Conservation (phyloP, 495 filamentous ascomycete species). For the Pseudoneurospora amorphoporcata region DNA sequence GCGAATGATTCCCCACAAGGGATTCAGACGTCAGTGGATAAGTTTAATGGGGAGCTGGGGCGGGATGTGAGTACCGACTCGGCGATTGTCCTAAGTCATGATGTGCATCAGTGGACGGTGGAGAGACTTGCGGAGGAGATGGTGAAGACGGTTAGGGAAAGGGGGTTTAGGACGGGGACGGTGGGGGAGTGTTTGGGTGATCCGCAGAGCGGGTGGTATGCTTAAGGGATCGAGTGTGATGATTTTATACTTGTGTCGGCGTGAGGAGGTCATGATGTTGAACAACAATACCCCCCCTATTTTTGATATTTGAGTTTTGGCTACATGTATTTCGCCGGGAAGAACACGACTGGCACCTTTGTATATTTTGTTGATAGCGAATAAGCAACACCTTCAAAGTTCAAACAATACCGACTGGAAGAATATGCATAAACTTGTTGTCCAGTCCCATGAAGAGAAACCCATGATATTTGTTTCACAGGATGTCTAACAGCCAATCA, state of each 20-base stretch:
- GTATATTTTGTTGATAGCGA: not conserved
- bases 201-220: constrained; percentile 50
- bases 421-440: not conserved
- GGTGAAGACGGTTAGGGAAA: constrained; percentile 14
- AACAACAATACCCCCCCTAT: not conserved
- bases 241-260: not conserved
- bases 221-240: not conserved
- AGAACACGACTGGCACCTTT: not conserved
- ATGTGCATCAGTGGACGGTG: constrained; percentile 30
- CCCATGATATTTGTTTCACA: not conserved
- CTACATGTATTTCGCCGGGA: not conserved
- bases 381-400: not conserved
- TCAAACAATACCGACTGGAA: not conserved
- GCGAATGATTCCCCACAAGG: constrained; percentile 10
- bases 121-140: constrained; percentile 19
- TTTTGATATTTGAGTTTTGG: not conserved
- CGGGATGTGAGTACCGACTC: constrained; percentile 9
- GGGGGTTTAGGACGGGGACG: constrained; percentile 34
- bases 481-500: not conserved
- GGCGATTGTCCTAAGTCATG: constrained; percentile 27
- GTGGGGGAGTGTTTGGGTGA: constrained; percentile 54
- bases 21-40: constrained; percentile 13
- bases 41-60: constrained; percentile 14
- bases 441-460: not conserved
- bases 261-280: not conserved